These are phyloP conservation scores for Micromonas pusilla DNA, from an alignment of 139 green algal genomes.

Conservation along the genomic window DNA sequence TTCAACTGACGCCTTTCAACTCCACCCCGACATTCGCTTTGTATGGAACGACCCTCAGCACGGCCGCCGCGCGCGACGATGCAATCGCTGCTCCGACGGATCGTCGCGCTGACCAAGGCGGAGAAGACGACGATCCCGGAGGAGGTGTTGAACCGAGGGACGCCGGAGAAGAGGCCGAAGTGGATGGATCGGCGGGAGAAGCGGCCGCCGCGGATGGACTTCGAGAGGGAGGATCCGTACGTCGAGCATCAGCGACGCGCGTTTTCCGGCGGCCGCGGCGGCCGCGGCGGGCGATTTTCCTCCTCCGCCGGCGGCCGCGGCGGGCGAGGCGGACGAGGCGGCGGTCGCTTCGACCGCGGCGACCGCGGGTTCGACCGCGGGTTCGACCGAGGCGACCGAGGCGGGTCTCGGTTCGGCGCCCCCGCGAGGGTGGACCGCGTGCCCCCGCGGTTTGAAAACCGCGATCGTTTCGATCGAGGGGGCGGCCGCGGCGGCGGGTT, in stretches of 20 bases:
- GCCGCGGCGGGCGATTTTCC: background rate
- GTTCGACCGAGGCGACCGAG: too few relatives aligned
- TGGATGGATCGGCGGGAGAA: background rate
- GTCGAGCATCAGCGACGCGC: background rate
- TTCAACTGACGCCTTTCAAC: too few relatives aligned
- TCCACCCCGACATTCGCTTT: too few relatives aligned
- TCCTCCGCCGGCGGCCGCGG: background rate
- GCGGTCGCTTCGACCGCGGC: background rate
- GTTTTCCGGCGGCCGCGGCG: background rate
- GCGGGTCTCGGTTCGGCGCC: too few relatives aligned
- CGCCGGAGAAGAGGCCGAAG: background rate
- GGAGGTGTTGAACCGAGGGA: background rate
- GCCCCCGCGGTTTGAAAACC: background rate
- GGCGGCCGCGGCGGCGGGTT: too few relatives aligned
- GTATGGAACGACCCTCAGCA: too few relatives aligned
- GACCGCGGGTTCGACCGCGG: background rate
- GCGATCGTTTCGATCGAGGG: background rate
- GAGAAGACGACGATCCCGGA: background rate
- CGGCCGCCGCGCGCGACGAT: background rate
- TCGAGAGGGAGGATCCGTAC: background rate
- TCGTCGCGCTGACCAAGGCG: background rate
- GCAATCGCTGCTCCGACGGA: background rate
- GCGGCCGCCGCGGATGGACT: too few relatives aligned
- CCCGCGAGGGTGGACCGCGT: too few relatives aligned
- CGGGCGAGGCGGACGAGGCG: background rate